Conservation (phyloP, 306 rosid species). For the Mimosa pudica region DNA sequence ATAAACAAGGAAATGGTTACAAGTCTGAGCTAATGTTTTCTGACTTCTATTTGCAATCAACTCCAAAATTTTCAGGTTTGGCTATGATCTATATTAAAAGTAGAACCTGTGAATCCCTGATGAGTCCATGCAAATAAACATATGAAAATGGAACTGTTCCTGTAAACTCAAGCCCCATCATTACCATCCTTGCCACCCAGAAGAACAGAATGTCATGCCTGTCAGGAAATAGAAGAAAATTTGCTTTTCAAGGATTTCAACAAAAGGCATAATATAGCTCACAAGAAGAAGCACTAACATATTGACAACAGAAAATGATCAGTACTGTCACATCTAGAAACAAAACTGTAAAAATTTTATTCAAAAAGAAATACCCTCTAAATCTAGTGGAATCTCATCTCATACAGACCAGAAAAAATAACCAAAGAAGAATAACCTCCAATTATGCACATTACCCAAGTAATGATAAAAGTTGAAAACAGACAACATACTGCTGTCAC, state of each 20-base stretch:
- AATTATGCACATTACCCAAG: neutral
- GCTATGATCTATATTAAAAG: constrained; percentile 8
- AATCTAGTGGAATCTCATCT: neutral
- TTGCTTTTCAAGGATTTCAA: neutral
- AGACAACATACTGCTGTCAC: neutral
- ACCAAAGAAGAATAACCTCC: neutral
- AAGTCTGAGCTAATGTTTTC: neutral
- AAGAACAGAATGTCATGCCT: constrained; percentile 98
- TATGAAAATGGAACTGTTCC: constrained; percentile 86
- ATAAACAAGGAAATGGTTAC: neutral
- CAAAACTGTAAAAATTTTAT: neutral
- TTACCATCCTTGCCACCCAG: constrained; percentile 99
- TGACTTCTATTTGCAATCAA: neutral
- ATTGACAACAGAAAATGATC: constrained; percentile 10
- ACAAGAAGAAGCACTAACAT: constrained; percentile 1
- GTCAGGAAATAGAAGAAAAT: constrained; percentile 41
- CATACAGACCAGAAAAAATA: constrained; percentile 18
- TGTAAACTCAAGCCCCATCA: constrained; percentile 97
- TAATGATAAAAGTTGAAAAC: constrained; percentile 11
- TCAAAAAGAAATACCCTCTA: neutral
- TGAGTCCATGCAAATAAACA: constrained; percentile 94
- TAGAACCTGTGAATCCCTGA: constrained; percentile 87
- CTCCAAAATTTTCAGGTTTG: neutral
- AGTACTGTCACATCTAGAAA: neutral
- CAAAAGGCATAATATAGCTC: neutral